These are phyloP conservation scores for Pilasporangium apinafurcum DNA, from an alignment of 352 stramenopile genomes.

Conservation along the genomic window DNA sequence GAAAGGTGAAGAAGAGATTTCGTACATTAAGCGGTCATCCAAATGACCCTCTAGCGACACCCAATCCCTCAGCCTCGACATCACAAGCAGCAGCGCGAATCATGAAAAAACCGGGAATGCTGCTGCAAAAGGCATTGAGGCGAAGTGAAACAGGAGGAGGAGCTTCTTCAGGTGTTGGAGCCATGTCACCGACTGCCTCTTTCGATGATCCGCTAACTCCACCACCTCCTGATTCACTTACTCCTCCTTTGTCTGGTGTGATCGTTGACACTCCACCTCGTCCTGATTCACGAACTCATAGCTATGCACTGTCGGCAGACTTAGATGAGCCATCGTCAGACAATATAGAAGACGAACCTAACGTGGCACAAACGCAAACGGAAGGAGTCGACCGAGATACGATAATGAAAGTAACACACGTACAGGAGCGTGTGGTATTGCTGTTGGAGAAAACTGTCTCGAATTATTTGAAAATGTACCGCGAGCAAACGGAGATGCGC, in stretches of 20 bases:
- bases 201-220: constrained; percentile 18
- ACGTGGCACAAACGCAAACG: constrained; percentile 1
- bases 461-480: constrained; percentile 53
- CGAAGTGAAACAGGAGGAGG: constrained; percentile 5
- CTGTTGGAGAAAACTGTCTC: constrained; percentile 52
- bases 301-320: not conserved
- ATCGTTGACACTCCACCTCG: not conserved
- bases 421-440: constrained; percentile 45
- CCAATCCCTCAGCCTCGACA: constrained; percentile 1
- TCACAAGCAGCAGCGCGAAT: constrained; percentile 46
- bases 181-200: constrained; percentile 13
- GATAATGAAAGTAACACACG: constrained; percentile 11
- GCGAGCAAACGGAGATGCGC: constrained; percentile 56
- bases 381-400: constrained; percentile 1
- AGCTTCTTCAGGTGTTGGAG: too few relatives aligned
- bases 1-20: constrained; percentile 72
- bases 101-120: constrained; percentile 59
- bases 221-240: constrained; percentile 12
- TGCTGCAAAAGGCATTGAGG: constrained; percentile 55
- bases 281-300: not conserved
- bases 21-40: constrained; percentile 48
- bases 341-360: constrained; percentile 3
- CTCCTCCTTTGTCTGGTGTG: constrained; percentile 2
- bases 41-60: constrained; percentile 24
- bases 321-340: not conserved